phyloP scores from a whole-genome alignment of 129 eudicot genomes.

The Kitagawia praeruptora region DNA sequence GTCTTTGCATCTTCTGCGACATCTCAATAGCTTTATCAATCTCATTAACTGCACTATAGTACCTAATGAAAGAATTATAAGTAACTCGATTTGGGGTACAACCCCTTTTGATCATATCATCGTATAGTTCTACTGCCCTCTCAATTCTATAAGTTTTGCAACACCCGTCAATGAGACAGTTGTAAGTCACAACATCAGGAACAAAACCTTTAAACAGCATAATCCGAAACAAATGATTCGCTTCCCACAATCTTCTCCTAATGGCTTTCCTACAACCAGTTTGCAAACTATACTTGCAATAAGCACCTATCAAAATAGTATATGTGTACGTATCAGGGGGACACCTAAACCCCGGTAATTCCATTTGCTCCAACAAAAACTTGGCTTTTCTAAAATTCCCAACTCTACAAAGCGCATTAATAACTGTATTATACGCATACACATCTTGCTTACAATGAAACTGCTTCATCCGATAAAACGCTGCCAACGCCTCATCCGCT shows the following conservation, averaged over 20 bases:
- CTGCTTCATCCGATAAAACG: conserved; percentile 76
- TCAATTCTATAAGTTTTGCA: conserved; percentile 76
- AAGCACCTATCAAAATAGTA: conserved; percentile 73
- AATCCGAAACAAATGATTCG: conserved; percentile 73
- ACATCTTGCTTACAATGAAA: conserved; percentile 82
- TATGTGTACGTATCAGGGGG: conserved; percentile 74
- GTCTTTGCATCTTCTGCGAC: conserved; percentile 58
- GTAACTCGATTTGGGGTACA: conserved; percentile 73
- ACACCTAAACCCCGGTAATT: conserved; percentile 81
- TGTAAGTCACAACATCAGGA: conserved; percentile 92
- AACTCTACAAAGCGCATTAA: conserved; percentile 72
- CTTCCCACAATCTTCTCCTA: conserved; percentile 85
- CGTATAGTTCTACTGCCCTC: conserved; percentile 74
- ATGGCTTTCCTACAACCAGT: conserved; percentile 73
- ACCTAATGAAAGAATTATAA: conserved; percentile 71
- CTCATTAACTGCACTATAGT: conserved; percentile 68
- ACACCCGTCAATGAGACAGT: conserved; percentile 86
- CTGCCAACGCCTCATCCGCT: conserved; percentile 58
- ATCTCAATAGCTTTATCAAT: conserved; percentile 67
- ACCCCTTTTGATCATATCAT: conserved; percentile 60
- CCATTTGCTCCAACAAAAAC: conserved; percentile 79
- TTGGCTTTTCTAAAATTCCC: conserved; percentile 71
- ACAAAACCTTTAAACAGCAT: conserved; percentile 85
- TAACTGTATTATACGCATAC: conserved; percentile 58
- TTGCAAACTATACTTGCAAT: conserved; percentile 61